Evolutionary conservation across 495 filamentous ascomycete species (phyloP), one percentile per base, ranked within the genome.

Genomic region (Acidomyces sp.): DNA sequence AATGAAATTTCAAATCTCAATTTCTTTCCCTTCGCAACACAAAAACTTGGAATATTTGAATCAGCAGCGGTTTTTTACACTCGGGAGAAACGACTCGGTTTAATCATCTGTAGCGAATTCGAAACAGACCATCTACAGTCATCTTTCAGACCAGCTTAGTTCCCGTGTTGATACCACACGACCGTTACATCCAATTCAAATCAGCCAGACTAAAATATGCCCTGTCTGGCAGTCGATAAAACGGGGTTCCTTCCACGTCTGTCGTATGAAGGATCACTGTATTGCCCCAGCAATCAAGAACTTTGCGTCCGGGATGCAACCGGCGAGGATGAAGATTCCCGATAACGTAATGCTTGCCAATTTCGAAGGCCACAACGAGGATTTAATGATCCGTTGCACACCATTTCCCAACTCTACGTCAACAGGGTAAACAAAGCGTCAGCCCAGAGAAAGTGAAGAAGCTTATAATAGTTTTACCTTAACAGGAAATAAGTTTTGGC

Each of bases 361-460:
- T 28, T 7, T 28, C 7, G 0, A 77, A 78, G 26, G 13, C 9
- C 26, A 29, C 9, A 13, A 29, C 9, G 9, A 29, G 26, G 9
- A 29, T 29, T 29, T 13, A 9, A 29, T 9, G 26, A 29, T 29
- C 6, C 7, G 12, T 34, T 18, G 20, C 88, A 80, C 81, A 87
- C 45, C 68, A 70, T 19, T 85, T 63, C 32, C 70, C 75, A 11
- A 80, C 80, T 56, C 1, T 18, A 34, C 6, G 31, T 34, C 9
- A 34, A 6, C 7, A 34, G 9, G 7, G 83, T 84, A 0, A 80
- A 68, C 23, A 85, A 42, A 17, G 77, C 78, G 22, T 84, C 83
- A 32, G 84, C 51, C 6, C 73, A 64, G 51, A 90, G 88, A n/a
- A 77, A 81, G 79, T 80, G 87, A 12, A 84, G 62, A 0, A 85